Percentiles rank a stretch among this genome's conserved stretches.
These are phyloP conservation scores for Saccharomycopsis babjevae DNA, from an alignment of 805 yeast genomes.

Conservation along the genomic window DNA sequence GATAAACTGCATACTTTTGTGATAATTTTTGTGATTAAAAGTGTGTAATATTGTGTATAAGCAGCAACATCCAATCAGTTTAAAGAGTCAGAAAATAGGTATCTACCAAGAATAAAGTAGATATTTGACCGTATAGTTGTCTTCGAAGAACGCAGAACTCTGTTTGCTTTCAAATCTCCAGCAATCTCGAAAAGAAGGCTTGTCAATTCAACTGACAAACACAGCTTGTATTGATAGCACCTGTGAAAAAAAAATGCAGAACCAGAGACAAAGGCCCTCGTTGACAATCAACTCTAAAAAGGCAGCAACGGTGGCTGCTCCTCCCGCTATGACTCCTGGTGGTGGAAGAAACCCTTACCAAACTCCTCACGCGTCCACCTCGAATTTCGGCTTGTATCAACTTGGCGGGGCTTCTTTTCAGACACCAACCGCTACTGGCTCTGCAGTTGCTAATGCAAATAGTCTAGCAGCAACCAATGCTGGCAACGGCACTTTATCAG, in stretches of 20 bases:
- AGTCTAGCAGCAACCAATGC: neutral
- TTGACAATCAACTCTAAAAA: conserved; percentile 14
- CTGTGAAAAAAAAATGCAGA: conserved; percentile 6
- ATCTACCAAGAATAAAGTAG: too few relatives aligned
- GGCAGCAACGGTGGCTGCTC: neutral
- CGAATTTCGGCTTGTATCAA: conserved; percentile 13
- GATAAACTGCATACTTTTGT: too few relatives aligned
- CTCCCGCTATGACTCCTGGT: neutral
- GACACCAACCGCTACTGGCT: conserved; percentile 21
- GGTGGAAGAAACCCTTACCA: conserved; percentile 13
- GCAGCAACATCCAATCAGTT: too few relatives aligned
- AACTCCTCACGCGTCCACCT: conserved; percentile 16
- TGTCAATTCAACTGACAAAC: too few relatives aligned
- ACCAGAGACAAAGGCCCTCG: conserved; percentile 17
- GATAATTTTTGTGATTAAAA: too few relatives aligned
- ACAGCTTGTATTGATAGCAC: too few relatives aligned
- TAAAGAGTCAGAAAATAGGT: too few relatives aligned
- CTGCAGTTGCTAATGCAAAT: conserved; percentile 18
- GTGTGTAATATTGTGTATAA: too few relatives aligned
- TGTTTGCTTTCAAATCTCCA: too few relatives aligned
- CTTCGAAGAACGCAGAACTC: too few relatives aligned
- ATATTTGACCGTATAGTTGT: too few relatives aligned
- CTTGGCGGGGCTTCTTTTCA: conserved; percentile 12
- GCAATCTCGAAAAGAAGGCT: too few relatives aligned
- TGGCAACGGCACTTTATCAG: neutral